Evolutionary conservation across 2,329 filamentous ascomycete genomes (phyloP).

Genomic region (Ceratocystis albifundus): DNA sequence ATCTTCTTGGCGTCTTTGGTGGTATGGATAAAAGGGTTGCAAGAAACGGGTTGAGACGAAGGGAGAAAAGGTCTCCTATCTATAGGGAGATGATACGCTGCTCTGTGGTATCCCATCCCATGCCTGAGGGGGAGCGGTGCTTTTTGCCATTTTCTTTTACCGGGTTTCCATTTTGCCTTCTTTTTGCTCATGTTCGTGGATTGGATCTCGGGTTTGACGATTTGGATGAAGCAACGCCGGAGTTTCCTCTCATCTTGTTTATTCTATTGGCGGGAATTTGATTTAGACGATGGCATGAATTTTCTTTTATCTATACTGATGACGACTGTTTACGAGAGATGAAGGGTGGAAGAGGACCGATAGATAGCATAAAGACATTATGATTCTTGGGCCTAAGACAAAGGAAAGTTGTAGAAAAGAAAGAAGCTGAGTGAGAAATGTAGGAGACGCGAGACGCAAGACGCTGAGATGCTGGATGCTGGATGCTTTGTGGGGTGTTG

Average conservation of each 20-base stretch:
- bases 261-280: neutral
- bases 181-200: neutral
- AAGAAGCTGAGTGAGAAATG: neutral
- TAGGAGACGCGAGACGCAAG: neutral
- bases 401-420: neutral
- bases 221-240: neutral
- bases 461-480: neutral
- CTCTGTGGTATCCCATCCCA: no score
- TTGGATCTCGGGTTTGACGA: neutral
- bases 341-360: no score
- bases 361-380: neutral
- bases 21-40: no score
- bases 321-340: no score
- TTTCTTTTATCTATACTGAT: no score
- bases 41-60: no score
- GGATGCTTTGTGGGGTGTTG: neutral
- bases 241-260: neutral
- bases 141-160: no score
- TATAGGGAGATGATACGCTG: no score
- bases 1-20: no score
- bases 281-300: no score
- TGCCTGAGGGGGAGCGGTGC: no score
- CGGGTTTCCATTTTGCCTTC: neutral
- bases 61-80: no score
- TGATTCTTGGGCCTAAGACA: constrained; percentile 3